Percentiles rank a stretch among this genome's conserved stretches.
phyloP scores from a whole-genome alignment of 345 rosid genomes.

The Cardiospermum halicacabum region DNA sequence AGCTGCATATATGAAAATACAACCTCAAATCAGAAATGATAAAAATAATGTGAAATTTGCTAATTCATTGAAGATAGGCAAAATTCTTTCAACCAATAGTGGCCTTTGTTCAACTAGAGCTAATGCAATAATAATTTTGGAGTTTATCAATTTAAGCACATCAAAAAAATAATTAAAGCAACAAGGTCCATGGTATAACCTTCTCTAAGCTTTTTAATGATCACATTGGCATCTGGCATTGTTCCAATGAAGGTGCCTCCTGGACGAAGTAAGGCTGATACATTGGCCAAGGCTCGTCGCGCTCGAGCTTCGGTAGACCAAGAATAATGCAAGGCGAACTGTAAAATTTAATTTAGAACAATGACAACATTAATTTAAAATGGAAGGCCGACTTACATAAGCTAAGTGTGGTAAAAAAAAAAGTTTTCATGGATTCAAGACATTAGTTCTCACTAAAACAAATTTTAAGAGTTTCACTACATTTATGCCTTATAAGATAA shows the following conservation, averaged over 20 bases:
- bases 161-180: background rate
- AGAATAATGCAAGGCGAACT: conserved; percentile 97
- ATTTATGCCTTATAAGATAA: background rate
- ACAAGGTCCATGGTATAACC: conserved; percentile 34
- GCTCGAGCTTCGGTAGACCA: conserved; percentile 96
- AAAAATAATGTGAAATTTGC: no score
- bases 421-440: background rate
- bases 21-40: conserved; percentile 20
- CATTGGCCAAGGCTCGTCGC: conserved; percentile 86
- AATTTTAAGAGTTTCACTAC: background rate
- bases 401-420: background rate
- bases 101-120: background rate
- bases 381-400: background rate
- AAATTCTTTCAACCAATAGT: background rate
- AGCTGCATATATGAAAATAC: conserved; percentile 44
- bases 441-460: background rate
- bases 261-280: conserved; percentile 90
- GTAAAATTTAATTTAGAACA: conserved; percentile 31
- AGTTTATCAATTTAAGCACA: background rate
- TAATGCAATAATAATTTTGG: background rate
- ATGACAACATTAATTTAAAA: no score
- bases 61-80: no score
- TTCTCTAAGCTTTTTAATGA: conserved; percentile 78
- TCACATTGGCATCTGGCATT: conserved; percentile 98
- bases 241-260: conserved; percentile 94